Conservation (phyloP, 179 eudicot genomes). For the Monotropa hypopitys region DNA sequence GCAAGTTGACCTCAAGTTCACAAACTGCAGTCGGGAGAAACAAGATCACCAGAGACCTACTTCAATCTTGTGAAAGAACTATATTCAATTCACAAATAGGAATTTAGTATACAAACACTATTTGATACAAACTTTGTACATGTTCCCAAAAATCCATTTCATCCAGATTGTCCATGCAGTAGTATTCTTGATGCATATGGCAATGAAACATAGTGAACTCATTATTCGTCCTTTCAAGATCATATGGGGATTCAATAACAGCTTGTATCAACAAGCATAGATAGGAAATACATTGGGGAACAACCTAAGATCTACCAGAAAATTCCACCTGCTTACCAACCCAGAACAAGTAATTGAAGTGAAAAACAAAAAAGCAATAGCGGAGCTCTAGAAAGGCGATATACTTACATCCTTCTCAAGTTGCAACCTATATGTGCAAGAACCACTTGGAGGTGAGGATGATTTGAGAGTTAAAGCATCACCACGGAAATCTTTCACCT, state of each 20-base stretch:
- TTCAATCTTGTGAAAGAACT: background rate
- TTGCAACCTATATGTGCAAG: slow-evolving; percentile 6
- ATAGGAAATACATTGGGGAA: background rate
- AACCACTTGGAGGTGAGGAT: background rate
- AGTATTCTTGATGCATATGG: background rate
- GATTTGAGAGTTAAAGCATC: background rate
- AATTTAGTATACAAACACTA: background rate
- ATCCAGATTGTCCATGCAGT: background rate
- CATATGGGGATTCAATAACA: background rate
- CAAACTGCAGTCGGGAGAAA: background rate
- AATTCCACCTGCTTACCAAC: background rate
- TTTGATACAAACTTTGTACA: background rate
- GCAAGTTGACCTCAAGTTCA: background rate
- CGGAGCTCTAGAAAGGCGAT: background rate
- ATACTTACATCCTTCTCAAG: slow-evolving; percentile 14
- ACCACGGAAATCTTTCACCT: slow-evolving; percentile 2
- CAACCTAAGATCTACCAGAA: background rate
- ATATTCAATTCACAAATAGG: background rate
- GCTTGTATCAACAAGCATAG: background rate
- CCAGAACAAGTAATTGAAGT: background rate
- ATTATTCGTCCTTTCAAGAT: background rate
- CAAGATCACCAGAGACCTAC: background rate
- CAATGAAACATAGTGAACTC: background rate
- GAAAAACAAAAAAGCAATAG: background rate
- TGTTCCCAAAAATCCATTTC: background rate